Percentiles rank a stretch among this genome's conserved stretches.
phyloP scores from a whole-genome alignment of 1,284 basidiomycete species.

The Rhodotorula sp. region DNA sequence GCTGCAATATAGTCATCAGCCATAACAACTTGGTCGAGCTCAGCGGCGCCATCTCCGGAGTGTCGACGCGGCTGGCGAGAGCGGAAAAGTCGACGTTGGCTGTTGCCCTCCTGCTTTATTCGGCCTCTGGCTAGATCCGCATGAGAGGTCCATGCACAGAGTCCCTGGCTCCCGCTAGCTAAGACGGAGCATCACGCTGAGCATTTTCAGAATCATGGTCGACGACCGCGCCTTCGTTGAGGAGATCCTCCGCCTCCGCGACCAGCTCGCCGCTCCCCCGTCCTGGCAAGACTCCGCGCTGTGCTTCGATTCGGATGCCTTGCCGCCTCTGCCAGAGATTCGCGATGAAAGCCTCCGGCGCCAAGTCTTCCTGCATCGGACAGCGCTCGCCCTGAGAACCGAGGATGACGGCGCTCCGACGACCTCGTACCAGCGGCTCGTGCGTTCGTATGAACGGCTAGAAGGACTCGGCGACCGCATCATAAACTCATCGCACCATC shows the following conservation, averaged over 20 bases:
- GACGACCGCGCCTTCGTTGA: too few relatives aligned
- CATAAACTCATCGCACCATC: background rate
- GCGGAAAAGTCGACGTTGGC: too few relatives aligned
- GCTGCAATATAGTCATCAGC: background rate
- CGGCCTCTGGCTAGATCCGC: too few relatives aligned
- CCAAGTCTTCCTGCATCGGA: background rate
- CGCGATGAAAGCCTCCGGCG: background rate
- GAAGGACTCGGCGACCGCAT: background rate
- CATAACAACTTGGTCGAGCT: background rate
- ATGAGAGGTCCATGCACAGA: too few relatives aligned
- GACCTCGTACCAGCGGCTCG: background rate
- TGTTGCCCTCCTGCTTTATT: too few relatives aligned
- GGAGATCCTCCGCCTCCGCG: background rate
- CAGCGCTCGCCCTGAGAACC: background rate
- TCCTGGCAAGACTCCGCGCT: background rate
- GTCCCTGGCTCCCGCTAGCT: too few relatives aligned
- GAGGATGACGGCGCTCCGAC: too few relatives aligned
- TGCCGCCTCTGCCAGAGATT: background rate
- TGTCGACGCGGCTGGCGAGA: too few relatives aligned
- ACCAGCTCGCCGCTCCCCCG: background rate
- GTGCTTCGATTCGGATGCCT: background rate
- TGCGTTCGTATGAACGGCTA: background rate
- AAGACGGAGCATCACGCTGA: too few relatives aligned
- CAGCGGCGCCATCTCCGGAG: background rate
- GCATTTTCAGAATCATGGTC: too few relatives aligned